Evolutionary conservation across 257 asterid species (phyloP).

Genomic region (Solanum bulbocastanum): DNA sequence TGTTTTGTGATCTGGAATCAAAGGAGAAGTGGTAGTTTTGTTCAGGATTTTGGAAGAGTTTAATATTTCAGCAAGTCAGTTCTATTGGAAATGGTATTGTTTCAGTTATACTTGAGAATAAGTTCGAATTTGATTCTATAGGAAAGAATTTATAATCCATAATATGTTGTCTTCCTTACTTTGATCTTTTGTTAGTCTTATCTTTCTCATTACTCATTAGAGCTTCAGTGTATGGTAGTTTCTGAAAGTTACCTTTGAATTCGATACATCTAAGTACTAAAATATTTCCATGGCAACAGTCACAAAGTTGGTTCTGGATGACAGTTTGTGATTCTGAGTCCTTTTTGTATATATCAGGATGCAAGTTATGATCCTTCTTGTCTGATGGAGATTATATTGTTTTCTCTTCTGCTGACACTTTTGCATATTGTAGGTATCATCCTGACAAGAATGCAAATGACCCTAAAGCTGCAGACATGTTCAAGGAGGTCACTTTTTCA

Average conservation of each 20-base stretch:
- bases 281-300: background rate
- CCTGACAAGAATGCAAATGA: constrained; percentile 98
- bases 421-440: constrained; percentile 60
- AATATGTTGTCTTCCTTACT: background rate
- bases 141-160: background rate
- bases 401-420: constrained; percentile 4
- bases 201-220: background rate
- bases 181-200: background rate
- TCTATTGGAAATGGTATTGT: background rate
- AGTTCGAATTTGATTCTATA: background rate
- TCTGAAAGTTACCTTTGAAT: background rate
- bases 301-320: background rate
- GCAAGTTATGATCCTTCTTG: background rate
- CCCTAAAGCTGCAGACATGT: constrained; percentile 71
- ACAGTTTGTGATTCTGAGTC: background rate
- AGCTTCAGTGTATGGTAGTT: background rate
- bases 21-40: background rate
- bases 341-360: background rate
- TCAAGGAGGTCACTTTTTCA: constrained; percentile 91
- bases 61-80: background rate
- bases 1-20: background rate
- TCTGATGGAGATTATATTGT: background rate
- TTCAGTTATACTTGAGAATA: background rate
- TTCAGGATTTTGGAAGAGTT: background rate
- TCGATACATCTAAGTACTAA: background rate